These are phyloP conservation scores for Suillus tomentosus DNA, from an alignment of 768 basidiomycete genomes.

Conservation along the genomic window DNA sequence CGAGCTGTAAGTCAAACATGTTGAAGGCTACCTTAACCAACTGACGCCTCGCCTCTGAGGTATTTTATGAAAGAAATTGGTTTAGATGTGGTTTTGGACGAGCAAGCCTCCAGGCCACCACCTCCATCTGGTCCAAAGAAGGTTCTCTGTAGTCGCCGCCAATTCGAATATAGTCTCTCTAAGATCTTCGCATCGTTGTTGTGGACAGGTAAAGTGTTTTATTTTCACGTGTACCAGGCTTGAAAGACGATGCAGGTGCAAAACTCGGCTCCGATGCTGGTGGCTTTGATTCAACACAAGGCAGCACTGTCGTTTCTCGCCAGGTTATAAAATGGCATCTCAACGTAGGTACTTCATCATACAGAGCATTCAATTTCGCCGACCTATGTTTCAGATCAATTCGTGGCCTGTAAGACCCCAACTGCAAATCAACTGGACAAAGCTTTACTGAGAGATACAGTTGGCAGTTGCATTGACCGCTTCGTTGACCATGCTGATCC, in stretches of 20 bases:
- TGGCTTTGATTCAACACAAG: slow-evolving; percentile 11
- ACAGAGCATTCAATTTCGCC: too few relatives aligned
- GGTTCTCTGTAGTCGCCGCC: not conserved
- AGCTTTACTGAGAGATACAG: slow-evolving; percentile 9
- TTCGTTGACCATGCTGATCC: slow-evolving; percentile 10
- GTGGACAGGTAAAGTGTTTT: slow-evolving; percentile 15
- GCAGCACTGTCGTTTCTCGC: slow-evolving; percentile 8
- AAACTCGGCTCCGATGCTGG: slow-evolving; percentile 10
- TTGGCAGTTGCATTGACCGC: slow-evolving; percentile 6
- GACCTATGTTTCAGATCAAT: slow-evolving; percentile 15
- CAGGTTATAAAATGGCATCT: slow-evolving; percentile 13
- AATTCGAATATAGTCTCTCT: slow-evolving; percentile 10
- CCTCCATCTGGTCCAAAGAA: slow-evolving; percentile 6
- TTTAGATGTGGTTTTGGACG: not conserved
- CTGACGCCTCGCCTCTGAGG: not conserved
- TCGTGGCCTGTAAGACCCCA: slow-evolving; percentile 14
- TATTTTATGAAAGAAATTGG: slow-evolving; percentile 6
- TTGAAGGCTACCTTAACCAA: too few relatives aligned
- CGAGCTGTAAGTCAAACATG: not conserved
- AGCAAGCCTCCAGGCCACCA: not conserved
- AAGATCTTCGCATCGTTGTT: slow-evolving; percentile 9
- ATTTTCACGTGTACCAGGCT: not conserved
- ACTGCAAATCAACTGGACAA: not conserved
- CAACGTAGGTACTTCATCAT: slow-evolving; percentile 14
- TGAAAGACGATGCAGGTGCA: slow-evolving; percentile 12